Evolutionary conservation across 2,329 filamentous ascomycete genomes (phyloP).

Genomic region (Seiridium unicorne): DNA sequence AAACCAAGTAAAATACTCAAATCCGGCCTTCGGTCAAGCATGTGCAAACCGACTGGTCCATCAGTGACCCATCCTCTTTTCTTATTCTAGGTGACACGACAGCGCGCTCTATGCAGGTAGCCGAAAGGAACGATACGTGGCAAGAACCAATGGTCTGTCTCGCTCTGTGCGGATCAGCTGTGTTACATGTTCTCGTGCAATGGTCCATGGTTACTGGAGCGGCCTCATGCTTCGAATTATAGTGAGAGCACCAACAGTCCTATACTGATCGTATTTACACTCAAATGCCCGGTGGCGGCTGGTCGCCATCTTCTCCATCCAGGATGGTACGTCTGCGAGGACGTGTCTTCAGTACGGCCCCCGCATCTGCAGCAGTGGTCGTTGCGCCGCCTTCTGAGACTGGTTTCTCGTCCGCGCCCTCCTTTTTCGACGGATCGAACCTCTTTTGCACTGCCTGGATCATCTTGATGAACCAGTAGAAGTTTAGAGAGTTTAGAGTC

Average conservation of each 20-base stretch:
- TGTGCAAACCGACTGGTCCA: too few species aligned
- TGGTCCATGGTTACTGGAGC: too few species aligned
- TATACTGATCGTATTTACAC: not conserved
- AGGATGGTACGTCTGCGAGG: conserved; percentile 25
- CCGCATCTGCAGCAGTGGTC: conserved; percentile 28
- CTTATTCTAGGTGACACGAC: too few species aligned
- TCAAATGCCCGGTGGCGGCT: conserved; percentile 27
- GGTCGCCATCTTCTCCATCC: conserved; percentile 29
- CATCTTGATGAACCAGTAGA: conserved; percentile 89
- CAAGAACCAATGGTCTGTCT: too few species aligned
- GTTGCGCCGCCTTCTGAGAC: conserved; percentile 16
- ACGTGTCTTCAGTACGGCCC: conserved; percentile 17
- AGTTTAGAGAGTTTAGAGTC: conserved; percentile 72
- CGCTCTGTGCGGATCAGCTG: too few species aligned
- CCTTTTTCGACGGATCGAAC: conserved; percentile 54
- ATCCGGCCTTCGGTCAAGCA: too few species aligned
- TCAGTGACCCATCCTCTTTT: too few species aligned
- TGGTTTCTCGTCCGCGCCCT: conserved; percentile 24
- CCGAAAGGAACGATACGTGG: too few species aligned
- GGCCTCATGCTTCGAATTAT: too few species aligned
- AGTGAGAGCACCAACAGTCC: not conserved
- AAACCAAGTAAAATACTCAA: too few species aligned
- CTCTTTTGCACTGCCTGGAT: conserved; percentile 74
- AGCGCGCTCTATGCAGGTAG: too few species aligned
- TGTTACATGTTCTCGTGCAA: too few species aligned